Evolutionary conservation across 495 filamentous ascomycete species (phyloP), one percentile per base, ranked within the genome.

Genomic region (Penicillium pancosmium): DNA sequence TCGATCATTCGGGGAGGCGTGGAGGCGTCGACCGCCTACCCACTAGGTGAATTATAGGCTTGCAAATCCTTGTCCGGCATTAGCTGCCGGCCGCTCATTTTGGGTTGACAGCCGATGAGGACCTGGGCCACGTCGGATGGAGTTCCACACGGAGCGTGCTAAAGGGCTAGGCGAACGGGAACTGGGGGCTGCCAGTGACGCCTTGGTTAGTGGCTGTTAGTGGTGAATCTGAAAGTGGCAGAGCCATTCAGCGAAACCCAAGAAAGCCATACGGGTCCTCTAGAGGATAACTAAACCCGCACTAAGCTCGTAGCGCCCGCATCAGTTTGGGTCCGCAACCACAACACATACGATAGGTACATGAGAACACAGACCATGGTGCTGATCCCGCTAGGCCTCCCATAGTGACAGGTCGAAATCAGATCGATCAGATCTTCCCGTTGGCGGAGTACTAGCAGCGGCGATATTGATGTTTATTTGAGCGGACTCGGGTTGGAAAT

Each of bases 301-400:
- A n/a, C 46, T 48, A 48, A 23, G n/a, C 5, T 48, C 8, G 21
- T 48, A 48, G 46, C 46, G 46, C 19, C 21, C 21, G 19, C 46
- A 47, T 18, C 13, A 48, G 46, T 48, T 48, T 1, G 46, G 46
- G 18, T 13, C 46, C 46, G 6, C 21, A 27, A 44, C 13, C 21
- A 46, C 46, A 48, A 31, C 46, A 48, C 41, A 44, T 44, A 44
- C 41, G 23, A 16, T 44, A 25, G 12, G 12, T 10, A 48, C 7
- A 19, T 27, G 23, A 25, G 46, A 48, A 48, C 19, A 48, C 46
- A 48, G 23, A 27, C 46, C 46, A 12, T 27, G 3, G 10, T 27
- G 46, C 46, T 48, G 21, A 48, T 48, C 46, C 41, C 46, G 11
- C 23, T 48, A 48, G 46, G 46, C 46, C 19, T 48, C 46, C 46